phyloP scores from a whole-genome alignment of 1,284 basidiomycete species.

The Megacollybia platyphylla region DNA sequence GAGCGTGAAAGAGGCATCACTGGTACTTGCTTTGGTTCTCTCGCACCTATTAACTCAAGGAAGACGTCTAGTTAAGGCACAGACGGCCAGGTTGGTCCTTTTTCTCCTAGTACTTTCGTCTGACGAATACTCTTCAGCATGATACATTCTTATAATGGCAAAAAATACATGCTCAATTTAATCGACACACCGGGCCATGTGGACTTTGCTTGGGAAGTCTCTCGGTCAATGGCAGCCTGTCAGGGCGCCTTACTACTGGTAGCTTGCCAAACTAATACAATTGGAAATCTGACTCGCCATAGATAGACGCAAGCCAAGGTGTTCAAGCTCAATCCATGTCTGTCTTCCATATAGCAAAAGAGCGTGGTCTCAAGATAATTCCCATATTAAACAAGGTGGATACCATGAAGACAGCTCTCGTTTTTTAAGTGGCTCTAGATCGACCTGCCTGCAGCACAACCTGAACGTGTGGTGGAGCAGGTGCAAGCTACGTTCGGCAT shows the following conservation, averaged over 20 bases:
- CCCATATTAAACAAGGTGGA: conserved; percentile 90
- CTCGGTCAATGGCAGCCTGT: conserved; percentile 84
- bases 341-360: conserved; percentile 83
- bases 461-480: conserved; percentile 68
- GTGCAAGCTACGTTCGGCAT: conserved; percentile 77
- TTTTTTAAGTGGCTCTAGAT: conserved; percentile 33
- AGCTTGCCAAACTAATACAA: conserved; percentile 5
- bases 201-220: conserved; percentile 95
- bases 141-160: conserved; percentile 46
- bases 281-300: conserved; percentile 9
- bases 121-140: conserved; percentile 39
- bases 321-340: conserved; percentile 97
- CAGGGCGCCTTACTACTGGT: conserved; percentile 89
- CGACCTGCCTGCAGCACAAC: conserved; percentile 79
- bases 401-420: conserved; percentile 2
- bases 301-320: conserved; percentile 92
- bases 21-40: conserved; percentile 29
- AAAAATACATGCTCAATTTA: conserved; percentile 76
- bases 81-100: conserved; percentile 64
- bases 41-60: not conserved
- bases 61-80: conserved; percentile 59
- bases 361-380: conserved; percentile 76
- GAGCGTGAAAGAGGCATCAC: conserved; percentile 93
- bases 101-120: not conserved
- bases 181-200: conserved; percentile 98